Conservation (phyloP, 176 grass and related monocot genomes). For the Leersia perrieri region DNA sequence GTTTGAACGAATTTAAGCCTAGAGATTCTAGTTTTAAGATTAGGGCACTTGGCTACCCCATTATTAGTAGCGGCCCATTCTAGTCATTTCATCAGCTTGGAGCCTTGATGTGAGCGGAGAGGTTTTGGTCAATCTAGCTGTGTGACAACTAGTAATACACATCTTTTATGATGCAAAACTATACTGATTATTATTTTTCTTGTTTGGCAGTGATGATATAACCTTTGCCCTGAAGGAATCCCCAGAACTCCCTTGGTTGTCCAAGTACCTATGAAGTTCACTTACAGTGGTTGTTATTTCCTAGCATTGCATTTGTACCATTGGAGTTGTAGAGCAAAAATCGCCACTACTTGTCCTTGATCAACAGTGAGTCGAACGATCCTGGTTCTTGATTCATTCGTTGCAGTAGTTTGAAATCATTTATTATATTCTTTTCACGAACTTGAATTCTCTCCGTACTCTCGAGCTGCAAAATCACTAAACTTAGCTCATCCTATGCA, state of each 20-base stretch:
- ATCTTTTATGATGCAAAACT: background rate
- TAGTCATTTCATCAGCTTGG: background rate
- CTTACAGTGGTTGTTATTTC: background rate
- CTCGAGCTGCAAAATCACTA: background rate
- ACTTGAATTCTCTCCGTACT: background rate
- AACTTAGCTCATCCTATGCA: background rate
- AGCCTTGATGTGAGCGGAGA: background rate
- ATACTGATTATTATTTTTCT: constrained; percentile 19
- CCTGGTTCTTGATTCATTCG: background rate
- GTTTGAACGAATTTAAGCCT: background rate
- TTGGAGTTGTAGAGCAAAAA: background rate
- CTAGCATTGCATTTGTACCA: background rate
- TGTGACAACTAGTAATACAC: background rate
- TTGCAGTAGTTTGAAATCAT: background rate
- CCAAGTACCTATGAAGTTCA: constrained; percentile 69
- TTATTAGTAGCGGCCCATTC: background rate
- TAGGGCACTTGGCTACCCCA: background rate
- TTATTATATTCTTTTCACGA: background rate
- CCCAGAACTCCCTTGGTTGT: constrained; percentile 76
- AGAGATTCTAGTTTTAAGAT: background rate
- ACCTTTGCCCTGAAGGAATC: constrained; percentile 93
- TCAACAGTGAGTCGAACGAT: constrained; percentile 19
- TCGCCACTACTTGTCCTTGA: background rate
- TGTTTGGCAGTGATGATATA: constrained; percentile 73
- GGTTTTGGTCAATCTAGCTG: background rate